Conservation (phyloP, 2,329 filamentous ascomycete species). For the Aspergillus fijiensis region DNA sequence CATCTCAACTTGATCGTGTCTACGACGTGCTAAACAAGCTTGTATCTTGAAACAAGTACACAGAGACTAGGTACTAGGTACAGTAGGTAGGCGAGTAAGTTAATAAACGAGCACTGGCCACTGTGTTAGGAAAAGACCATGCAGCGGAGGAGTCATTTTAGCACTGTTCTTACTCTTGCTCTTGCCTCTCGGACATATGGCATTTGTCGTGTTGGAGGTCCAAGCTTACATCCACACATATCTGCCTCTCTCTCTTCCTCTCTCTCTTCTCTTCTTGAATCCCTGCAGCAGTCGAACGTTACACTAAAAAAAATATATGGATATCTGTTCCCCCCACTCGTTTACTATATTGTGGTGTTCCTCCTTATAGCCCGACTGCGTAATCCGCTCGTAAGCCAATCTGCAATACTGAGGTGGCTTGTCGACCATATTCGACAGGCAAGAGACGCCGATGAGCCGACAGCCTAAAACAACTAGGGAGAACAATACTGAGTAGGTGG, state of each 20-base stretch:
- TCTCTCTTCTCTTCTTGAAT: background rate
- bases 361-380: too few species aligned
- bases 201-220: background rate
- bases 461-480: constrained; percentile 7
- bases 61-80: background rate
- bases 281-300: background rate
- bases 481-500: background rate
- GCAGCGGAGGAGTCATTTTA: background rate
- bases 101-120: background rate
- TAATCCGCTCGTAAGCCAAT: background rate
- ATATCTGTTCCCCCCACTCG: too few species aligned
- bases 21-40: background rate
- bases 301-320: background rate
- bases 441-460: constrained; percentile 22
- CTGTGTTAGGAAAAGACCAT: background rate
- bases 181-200: background rate
- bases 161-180: background rate
- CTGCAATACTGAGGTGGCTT: background rate
- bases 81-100: background rate
- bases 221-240: background rate
- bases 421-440: constrained; percentile 12
- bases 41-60: background rate
- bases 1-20: background rate
- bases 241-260: background rate
- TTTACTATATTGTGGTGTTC: too few species aligned